Evolutionary conservation across 306 rosid genomes (phyloP).

Genomic region (Inga laurina): DNA sequence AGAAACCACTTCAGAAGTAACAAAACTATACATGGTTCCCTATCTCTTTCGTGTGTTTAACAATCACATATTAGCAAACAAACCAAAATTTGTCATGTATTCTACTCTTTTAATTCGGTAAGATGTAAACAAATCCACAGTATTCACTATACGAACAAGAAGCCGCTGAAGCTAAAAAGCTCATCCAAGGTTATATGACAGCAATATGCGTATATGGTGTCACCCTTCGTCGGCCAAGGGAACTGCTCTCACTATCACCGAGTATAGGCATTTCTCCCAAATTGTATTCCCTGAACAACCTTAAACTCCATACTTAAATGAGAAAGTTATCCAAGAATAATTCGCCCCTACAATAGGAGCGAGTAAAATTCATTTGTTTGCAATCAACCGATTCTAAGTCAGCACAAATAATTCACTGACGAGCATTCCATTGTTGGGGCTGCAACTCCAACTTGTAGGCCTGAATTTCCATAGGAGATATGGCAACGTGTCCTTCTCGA

Average conservation of each 20-base stretch:
- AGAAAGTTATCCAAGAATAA: slow-evolving; percentile 30
- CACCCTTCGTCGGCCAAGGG: slow-evolving; percentile 28
- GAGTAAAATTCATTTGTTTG: slow-evolving; percentile 14
- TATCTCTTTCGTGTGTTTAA: slow-evolving; percentile 32
- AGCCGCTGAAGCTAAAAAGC: slow-evolving; percentile 32
- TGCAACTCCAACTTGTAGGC: slow-evolving; percentile 84
- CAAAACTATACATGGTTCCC: slow-evolving; percentile 43
- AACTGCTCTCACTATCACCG: slow-evolving; percentile 23
- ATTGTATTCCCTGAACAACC: slow-evolving; percentile 31
- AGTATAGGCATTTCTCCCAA: slow-evolving; percentile 19
- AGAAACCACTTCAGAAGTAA: slow-evolving; percentile 32
- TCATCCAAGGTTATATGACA: slow-evolving; percentile 28
- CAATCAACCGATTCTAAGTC: slow-evolving; percentile 17
- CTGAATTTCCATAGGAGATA: slow-evolving; percentile 91
- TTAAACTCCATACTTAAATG: slow-evolving; percentile 21
- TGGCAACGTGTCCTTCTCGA: slow-evolving; percentile 67
- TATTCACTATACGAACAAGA: slow-evolving; percentile 30
- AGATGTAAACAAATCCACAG: slow-evolving; percentile 28
- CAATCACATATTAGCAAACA: slow-evolving; percentile 21
- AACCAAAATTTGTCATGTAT: slow-evolving; percentile 29
- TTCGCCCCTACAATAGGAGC: slow-evolving; percentile 23
- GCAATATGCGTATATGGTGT: slow-evolving; percentile 31
- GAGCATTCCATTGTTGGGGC: slow-evolving; percentile 42
- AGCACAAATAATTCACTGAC: slow-evolving; percentile 22
- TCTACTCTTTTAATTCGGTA: not conserved